Evolutionary conservation across 2,329 filamentous ascomycete species (phyloP).

Genomic region (Harringtonia lauricola): DNA sequence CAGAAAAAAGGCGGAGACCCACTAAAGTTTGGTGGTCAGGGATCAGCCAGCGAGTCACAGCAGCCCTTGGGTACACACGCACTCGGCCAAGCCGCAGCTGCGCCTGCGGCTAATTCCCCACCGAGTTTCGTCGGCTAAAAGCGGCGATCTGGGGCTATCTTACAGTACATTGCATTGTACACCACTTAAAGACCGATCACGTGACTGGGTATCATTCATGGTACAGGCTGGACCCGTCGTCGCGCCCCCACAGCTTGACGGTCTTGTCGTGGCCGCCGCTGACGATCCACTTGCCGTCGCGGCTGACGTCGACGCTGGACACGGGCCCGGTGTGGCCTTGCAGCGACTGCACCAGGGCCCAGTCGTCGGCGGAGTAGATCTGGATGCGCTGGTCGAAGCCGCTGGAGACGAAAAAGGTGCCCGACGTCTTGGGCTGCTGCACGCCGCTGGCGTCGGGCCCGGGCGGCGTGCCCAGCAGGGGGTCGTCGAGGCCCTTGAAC

Average conservation of each 20-base stretch:
- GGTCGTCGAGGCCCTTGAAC: constrained; percentile 80
- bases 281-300: constrained; percentile 82
- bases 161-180: background rate
- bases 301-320: constrained; percentile 77
- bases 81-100: too few species aligned
- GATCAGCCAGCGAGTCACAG: constrained; percentile 3
- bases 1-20: too few species aligned
- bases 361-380: constrained; percentile 92
- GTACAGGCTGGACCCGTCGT: constrained; percentile 44
- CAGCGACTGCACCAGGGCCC: constrained; percentile 77
- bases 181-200: too few species aligned
- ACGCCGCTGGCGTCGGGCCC: constrained; percentile 54
- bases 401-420: constrained; percentile 81
- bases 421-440: constrained; percentile 66
- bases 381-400: constrained; percentile 96
- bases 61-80: background rate
- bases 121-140: background rate
- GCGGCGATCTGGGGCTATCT: background rate
- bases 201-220: too few species aligned
- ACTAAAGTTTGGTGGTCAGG: too few species aligned
- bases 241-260: constrained; percentile 90
- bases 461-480: constrained; percentile 48
- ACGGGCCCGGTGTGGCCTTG: constrained; percentile 89
- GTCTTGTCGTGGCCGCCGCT: constrained; percentile 91
- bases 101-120: too few species aligned